These are phyloP conservation scores for Sporothrix brasiliensis DNA, from an alignment of 2,329 filamentous ascomycete species.

Conservation along the genomic window DNA sequence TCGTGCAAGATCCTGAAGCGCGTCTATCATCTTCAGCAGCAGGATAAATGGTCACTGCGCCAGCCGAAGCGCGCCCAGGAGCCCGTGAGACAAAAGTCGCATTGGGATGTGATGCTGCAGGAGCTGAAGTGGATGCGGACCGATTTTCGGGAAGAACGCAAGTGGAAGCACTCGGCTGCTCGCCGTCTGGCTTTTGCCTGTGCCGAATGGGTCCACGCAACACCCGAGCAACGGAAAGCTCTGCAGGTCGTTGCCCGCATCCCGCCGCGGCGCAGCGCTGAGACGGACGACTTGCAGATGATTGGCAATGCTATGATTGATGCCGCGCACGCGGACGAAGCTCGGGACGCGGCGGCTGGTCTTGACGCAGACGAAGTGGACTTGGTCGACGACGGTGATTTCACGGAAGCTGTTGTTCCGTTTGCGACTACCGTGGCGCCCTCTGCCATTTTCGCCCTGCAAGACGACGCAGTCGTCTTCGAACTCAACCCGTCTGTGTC, in stretches of 20 bases:
- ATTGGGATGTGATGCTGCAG: slow-evolving; percentile 83
- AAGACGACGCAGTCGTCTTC: slow-evolving; percentile 80
- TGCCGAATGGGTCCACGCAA: slow-evolving; percentile 74
- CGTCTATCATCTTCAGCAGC: slow-evolving; percentile 88
- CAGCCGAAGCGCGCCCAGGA: slow-evolving; percentile 85
- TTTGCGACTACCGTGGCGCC: slow-evolving; percentile 61
- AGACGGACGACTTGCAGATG: slow-evolving; percentile 32
- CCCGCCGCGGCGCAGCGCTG: slow-evolving; percentile 43
- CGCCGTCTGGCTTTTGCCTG: slow-evolving; percentile 81
- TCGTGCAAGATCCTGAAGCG: slow-evolving; percentile 83
- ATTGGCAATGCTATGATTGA: slow-evolving; percentile 37
- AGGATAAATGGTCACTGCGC: slow-evolving; percentile 88
- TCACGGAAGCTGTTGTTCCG: slow-evolving; percentile 39
- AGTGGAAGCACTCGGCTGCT: slow-evolving; percentile 86
- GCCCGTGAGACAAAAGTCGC: slow-evolving; percentile 72
- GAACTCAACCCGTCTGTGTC: slow-evolving; percentile 72
- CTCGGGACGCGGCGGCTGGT: slow-evolving; percentile 45
- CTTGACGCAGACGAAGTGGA: slow-evolving; percentile 49
- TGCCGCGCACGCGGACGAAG: slow-evolving; percentile 28
- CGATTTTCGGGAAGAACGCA: slow-evolving; percentile 90
- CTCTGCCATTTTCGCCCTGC: slow-evolving; percentile 80
- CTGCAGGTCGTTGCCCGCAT: slow-evolving; percentile 68
- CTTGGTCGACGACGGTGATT: slow-evolving; percentile 46
- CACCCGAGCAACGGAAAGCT: slow-evolving; percentile 62
- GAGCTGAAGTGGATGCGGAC: slow-evolving; percentile 99